These are phyloP conservation scores for Leucaena leucocephala DNA, from an alignment of 306 rosid genomes.

Conservation along the genomic window DNA sequence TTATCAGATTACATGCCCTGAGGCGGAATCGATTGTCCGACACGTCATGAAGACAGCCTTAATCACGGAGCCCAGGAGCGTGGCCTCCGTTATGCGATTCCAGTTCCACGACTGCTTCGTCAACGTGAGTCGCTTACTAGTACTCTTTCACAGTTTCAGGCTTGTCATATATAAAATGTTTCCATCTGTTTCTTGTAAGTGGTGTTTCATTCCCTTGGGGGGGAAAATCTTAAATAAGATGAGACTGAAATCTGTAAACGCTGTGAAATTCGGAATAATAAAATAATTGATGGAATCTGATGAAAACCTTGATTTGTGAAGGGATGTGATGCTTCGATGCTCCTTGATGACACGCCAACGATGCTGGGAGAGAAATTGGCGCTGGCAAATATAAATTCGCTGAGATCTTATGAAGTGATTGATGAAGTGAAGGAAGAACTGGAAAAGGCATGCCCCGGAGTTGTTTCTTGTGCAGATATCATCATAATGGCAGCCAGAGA, in stretches of 20 bases:
- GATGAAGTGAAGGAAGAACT: conserved; percentile 72
- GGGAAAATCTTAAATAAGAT: too few species aligned
- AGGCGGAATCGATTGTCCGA: conserved; percentile 61
- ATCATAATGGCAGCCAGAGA: conserved; percentile 88
- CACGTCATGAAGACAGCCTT: conserved; percentile 66
- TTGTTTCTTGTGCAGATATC: conserved; percentile 92
- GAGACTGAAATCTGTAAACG: neutral
- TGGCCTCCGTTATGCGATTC: conserved; percentile 91
- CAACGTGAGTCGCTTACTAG: conserved; percentile 42
- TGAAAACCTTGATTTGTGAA: conserved; percentile 21
- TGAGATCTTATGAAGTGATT: conserved; percentile 76
- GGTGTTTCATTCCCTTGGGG: too few species aligned
- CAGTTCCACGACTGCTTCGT: conserved; percentile 94
- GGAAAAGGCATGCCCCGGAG: conserved; percentile 66
- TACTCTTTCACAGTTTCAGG: neutral
- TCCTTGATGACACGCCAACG: conserved; percentile 80
- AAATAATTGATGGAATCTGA: neutral
- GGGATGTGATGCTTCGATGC: conserved; percentile 94
- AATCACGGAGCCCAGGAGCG: conserved; percentile 64
- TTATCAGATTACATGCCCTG: conserved; percentile 63
- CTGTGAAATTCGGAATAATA: neutral
- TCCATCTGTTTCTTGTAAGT: neutral
- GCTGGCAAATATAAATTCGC: conserved; percentile 79
- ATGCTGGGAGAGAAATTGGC: conserved; percentile 84
- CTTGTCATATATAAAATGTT: too few species aligned